These are phyloP conservation scores for Aspergillus mulundensis DNA, from an alignment of 495 filamentous ascomycete genomes.

Conservation along the genomic window DNA sequence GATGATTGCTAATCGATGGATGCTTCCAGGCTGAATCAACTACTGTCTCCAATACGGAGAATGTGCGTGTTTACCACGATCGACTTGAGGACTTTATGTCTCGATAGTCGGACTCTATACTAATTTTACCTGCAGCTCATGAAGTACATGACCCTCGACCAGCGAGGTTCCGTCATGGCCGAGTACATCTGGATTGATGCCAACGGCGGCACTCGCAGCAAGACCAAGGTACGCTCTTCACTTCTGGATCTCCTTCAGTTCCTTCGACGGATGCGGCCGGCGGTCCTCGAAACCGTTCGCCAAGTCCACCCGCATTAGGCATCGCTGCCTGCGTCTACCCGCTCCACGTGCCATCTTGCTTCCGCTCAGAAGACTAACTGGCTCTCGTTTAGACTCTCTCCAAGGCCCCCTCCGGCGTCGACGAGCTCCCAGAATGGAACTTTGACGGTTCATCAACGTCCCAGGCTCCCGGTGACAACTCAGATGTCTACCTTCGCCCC, in stretches of 20 bases:
- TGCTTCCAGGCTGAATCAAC: conserved; percentile 48
- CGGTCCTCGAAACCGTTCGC: neutral
- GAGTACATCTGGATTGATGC: conserved; percentile 99
- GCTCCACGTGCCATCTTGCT: conserved; percentile 30
- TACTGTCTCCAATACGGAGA: conserved; percentile 65
- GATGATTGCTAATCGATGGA: neutral
- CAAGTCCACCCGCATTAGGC: conserved; percentile 12
- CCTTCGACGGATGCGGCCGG: neutral
- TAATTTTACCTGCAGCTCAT: conserved; percentile 61
- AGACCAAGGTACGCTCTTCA: conserved; percentile 73
- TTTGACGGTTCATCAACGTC: conserved; percentile 95
- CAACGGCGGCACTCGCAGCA: conserved; percentile 72
- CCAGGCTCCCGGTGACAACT: conserved; percentile 94
- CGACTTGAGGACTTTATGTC: neutral
- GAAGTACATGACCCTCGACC: conserved; percentile 88
- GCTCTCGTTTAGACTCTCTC: conserved; percentile 63
- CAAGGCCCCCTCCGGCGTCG: conserved; percentile 56
- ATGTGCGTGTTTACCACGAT: conserved; percentile 48
- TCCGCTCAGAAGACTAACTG: conserved; percentile 15
- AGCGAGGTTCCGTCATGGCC: conserved; percentile 78
- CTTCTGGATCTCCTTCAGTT: neutral
- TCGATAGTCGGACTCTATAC: conserved; percentile 33
- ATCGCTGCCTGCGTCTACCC: conserved; percentile 28
- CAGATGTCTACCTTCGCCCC: conserved; percentile 95
- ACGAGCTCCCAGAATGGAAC: conserved; percentile 97